Base-by-base conservation (phyloP, 495 filamentous ascomycete genomes). In the Penicillium argentinense region DNA sequence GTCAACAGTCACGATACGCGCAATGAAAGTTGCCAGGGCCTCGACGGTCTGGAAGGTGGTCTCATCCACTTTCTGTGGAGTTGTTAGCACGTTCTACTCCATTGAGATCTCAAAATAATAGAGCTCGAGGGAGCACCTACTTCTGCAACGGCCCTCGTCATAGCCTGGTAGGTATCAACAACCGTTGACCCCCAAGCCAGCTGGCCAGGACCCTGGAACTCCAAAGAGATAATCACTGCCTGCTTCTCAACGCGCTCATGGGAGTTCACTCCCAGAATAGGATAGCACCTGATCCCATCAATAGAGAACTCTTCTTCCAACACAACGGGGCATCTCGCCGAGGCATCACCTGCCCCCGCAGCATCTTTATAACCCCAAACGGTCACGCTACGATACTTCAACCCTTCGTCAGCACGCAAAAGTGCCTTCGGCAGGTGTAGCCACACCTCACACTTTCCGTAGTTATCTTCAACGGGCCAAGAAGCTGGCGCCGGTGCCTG, bases 211-310 rank as follows among this genome's bases (percentile, higher is more conserved):
- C 69, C 76, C 63, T 56, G 64, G 46, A 80, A 73, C 27, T 59
- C 65, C 46, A 80, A 51, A 11, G 73, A 75, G 23, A 81, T 63
- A 47, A 74, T 67, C 3, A 83, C 77, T 39, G 67, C 67, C 53
- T 83, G 79, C 51, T 78, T 80, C 61, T 81, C 77, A 23, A 79
- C 56, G 13, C 79, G 55, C 60, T 83, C 79, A 48, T 80, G 80
- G 11, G 74, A 68, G 36, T 83, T 81, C 5, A 83, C 74, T 0
- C 79, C 79, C 42, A 83, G 67, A 37, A 83, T 75, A 39, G 69
- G 72, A 39, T 73, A 59, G 51, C 71, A 74, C 9, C 70, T 57
- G 19, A 76, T 74, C 3, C 67, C 64, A 28, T 73, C 66, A 42
- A 76, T 68, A 0, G 60, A 60, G 39, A 73, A 72, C 44, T 71